These are phyloP conservation scores for Chalciporus piperatus DNA, from an alignment of 768 basidiomycete genomes.

Conservation along the genomic window DNA sequence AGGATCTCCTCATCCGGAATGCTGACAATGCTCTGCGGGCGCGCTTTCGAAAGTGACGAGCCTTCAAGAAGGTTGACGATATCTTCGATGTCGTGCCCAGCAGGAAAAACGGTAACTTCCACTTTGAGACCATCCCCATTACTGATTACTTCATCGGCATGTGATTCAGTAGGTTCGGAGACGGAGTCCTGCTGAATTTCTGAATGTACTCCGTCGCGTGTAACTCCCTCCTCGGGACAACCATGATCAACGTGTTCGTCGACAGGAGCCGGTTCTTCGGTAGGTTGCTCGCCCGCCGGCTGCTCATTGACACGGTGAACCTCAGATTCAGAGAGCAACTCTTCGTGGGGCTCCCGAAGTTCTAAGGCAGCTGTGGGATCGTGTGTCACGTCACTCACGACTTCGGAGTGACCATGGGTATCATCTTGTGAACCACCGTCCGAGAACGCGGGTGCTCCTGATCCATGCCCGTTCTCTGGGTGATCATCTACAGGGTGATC, in stretches of 20 bases:
- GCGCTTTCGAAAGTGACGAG: conserved; percentile 34
- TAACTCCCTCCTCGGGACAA: conserved; percentile 7
- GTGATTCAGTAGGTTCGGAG: conserved; percentile 12
- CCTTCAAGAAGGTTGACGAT: conserved; percentile 66
- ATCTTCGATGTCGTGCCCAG: conserved; percentile 52
- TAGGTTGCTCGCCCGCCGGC: background rate
- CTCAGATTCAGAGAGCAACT: conserved; percentile 9
- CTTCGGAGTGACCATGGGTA: conserved; percentile 15
- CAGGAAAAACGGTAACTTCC: background rate
- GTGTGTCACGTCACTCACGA: conserved; percentile 5
- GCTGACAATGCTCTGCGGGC: conserved; percentile 42
- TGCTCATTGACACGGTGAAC: conserved; percentile 10
- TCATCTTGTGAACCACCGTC: conserved; percentile 20
- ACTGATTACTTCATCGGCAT: conserved; percentile 2
- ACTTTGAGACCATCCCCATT: conserved; percentile 10
- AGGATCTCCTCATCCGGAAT: conserved; percentile 60
- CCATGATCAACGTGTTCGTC: conserved; percentile 5
- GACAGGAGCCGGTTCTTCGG: conserved; percentile 7
- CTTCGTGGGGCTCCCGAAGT: conserved; percentile 4
- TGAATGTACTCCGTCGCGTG: conserved; percentile 7
- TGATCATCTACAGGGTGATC: conserved; percentile 19
- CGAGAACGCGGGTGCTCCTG: conserved; percentile 11
- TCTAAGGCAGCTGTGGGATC: conserved; percentile 9
- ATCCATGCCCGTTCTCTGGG: conserved; percentile 26
- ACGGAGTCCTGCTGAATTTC: conserved; percentile 7